Base-by-base conservation (phyloP, 352 stramenopile species). In the Phytophthora ramorum region DNA sequence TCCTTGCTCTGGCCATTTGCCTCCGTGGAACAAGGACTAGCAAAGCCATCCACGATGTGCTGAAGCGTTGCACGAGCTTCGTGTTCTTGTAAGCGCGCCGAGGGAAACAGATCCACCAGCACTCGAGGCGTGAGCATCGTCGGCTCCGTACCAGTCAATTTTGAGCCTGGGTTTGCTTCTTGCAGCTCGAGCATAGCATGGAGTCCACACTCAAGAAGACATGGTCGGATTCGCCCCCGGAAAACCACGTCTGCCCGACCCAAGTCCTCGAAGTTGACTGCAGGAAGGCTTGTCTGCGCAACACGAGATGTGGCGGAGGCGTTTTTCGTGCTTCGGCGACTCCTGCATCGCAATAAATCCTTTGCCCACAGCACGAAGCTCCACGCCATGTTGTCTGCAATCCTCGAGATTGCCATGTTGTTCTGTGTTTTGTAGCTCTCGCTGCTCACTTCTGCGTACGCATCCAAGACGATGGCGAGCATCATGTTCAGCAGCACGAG, bases 401-500 rank as follows among this genome's bases (percentile, higher is more conserved):
- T 78, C 14, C 76, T 77, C 0, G 24, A 28, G 0, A 76, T 41
- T 14, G 60, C 66, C 8, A 69, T 30, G 35, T 71, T 83, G 41
- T 57, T 55, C 9, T 53, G 62, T 2, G 38, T 61, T 16, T 71
- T 69, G 13, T 76, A 69, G 28, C 63, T 73, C 50, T 80, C 70
- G 7, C 71, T 69, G 20, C 61, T 84, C 43, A 85, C 61, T 43
- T 66, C 55, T 12, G 55, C 56, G 14, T 70, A 70, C 4, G 63
- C 47, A 24, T 70, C 63, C 49, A 91, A 66, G 2, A 91, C 79
- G 43, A 91, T 91, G 17, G 82, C 82, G 37, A 91, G 76, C 75
- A 91, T 89, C 69, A 91, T 87, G 56, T 89, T 91, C 34, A 91
- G 74, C 49, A 91, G 61, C 32, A 70, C 47, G 40, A 70, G 63